Percentiles rank a stretch among this genome's conserved stretches.
Evolutionary conservation across 805 yeast genomes (phyloP).

Genomic region (Suhomyces sp.): DNA sequence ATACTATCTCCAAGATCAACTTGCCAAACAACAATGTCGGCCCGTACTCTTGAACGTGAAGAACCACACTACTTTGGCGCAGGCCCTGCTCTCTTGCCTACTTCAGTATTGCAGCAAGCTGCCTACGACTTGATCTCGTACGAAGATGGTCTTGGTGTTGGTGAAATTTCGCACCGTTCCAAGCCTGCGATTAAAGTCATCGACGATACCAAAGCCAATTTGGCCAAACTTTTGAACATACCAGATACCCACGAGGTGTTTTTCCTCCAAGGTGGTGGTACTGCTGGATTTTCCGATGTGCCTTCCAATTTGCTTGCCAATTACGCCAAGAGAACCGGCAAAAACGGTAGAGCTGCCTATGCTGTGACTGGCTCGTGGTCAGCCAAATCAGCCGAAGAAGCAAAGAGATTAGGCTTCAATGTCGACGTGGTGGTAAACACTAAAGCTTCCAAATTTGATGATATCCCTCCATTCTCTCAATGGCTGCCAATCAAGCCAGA

Average conservation of each 20-base stretch:
- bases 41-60: constrained; percentile 50
- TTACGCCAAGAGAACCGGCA: constrained; percentile 67
- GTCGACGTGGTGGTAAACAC: constrained; percentile 68
- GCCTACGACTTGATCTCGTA: constrained; percentile 78
- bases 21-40: background rate
- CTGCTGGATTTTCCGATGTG: constrained; percentile 88
- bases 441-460: constrained; percentile 57
- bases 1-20: background rate
- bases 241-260: constrained; percentile 94
- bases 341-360: constrained; percentile 78
- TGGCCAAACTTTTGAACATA: constrained; percentile 61
- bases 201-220: constrained; percentile 67
- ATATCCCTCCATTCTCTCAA: constrained; percentile 59
- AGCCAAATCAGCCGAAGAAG: constrained; percentile 82
- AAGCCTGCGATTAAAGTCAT: constrained; percentile 75
- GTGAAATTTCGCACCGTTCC: constrained; percentile 96
- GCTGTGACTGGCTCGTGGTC: constrained; percentile 95
- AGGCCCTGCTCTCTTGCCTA: constrained; percentile 95
- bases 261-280: constrained; percentile 97
- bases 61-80: constrained; percentile 91
- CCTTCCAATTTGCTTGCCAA: constrained; percentile 80
- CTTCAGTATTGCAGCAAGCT: constrained; percentile 80
- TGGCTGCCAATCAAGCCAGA: constrained; percentile 62
- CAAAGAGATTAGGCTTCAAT: constrained; percentile 75
- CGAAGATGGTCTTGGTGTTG: constrained; percentile 79